Evolutionary conservation across 1,139 yeast genomes (phyloP).

Genomic region (Candida neerlandica): DNA sequence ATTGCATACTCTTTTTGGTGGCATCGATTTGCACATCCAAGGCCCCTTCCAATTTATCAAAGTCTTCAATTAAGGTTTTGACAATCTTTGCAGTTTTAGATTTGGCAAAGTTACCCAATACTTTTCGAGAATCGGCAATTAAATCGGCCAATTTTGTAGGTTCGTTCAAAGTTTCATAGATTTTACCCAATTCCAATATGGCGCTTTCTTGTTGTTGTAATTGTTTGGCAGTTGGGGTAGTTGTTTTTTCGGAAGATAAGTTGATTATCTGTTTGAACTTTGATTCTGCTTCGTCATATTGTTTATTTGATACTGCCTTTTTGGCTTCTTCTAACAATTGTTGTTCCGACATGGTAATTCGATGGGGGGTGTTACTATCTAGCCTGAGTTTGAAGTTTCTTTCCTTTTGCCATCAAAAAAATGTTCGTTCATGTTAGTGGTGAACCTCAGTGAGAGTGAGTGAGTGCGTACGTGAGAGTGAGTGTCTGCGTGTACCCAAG

Average conservation of each 20-base stretch:
- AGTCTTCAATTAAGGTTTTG: slow-evolving; percentile 72
- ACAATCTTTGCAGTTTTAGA: slow-evolving; percentile 93
- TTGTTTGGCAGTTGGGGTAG: slow-evolving; percentile 25
- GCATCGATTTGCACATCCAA: slow-evolving; percentile 73
- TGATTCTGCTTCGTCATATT: slow-evolving; percentile 58
- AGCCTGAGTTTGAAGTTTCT: not conserved
- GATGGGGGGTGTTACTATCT: slow-evolving; percentile 6
- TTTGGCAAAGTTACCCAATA: slow-evolving; percentile 80
- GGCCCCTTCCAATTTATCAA: slow-evolving; percentile 69
- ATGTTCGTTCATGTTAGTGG: not conserved
- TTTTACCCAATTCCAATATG: slow-evolving; percentile 62
- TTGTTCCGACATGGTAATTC: slow-evolving; percentile 20
- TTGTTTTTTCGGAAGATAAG: slow-evolving; percentile 36
- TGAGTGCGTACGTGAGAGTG: not conserved
- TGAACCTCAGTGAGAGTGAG: not conserved
- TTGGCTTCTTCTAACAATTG: slow-evolving; percentile 56
- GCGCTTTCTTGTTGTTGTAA: slow-evolving; percentile 61
- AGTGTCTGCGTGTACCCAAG: not conserved
- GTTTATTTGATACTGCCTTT: slow-evolving; percentile 49
- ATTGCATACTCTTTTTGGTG: slow-evolving; percentile 78
- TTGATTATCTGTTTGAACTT: slow-evolving; percentile 49
- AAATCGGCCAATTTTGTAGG: slow-evolving; percentile 58
- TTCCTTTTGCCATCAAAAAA: slow-evolving; percentile 6
- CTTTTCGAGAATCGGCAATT: slow-evolving; percentile 67
- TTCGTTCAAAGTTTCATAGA: slow-evolving; percentile 50